A percentile compares a stretch with the other conserved stretches of the same genome.
phyloP scores from a whole-genome alignment of 192 early-diverging fungal genomes.

The Fimicolochytrium jonesii region DNA sequence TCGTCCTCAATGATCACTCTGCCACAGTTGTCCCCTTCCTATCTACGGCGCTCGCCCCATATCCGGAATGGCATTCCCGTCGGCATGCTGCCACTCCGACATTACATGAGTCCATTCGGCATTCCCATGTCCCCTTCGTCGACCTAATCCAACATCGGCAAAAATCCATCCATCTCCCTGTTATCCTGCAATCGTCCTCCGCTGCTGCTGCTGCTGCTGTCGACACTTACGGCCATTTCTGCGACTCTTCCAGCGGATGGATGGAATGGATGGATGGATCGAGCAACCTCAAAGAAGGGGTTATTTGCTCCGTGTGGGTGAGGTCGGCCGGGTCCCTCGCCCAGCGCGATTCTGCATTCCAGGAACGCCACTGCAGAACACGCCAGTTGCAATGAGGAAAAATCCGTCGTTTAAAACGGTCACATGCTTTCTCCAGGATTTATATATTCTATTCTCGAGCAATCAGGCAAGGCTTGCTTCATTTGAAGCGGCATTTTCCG shows the following conservation, averaged over 20 bases:
- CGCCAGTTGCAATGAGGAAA: too few species aligned
- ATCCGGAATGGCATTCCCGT: neutral
- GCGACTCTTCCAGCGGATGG: neutral
- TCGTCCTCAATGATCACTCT: neutral
- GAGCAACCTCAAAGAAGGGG: too few species aligned
- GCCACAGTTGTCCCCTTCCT: neutral
- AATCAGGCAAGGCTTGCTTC: neutral
- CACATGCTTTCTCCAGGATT: too few species aligned
- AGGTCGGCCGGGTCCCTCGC: too few species aligned
- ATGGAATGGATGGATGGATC: slow-evolving; percentile 4
- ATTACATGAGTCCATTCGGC: neutral
- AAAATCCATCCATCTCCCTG: neutral
- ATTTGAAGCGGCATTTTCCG: too few species aligned
- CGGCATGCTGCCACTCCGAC: neutral
- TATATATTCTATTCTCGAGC: neutral
- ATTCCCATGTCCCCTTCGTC: neutral
- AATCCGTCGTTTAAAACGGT: too few species aligned
- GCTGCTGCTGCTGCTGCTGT: neutral
- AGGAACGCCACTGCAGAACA: too few species aligned
- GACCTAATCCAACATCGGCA: neutral
- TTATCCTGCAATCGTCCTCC: neutral
- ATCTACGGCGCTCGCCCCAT: neutral
- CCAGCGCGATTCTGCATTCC: too few species aligned
- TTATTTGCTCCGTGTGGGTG: too few species aligned
- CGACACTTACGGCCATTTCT: neutral